Percentiles rank a stretch among this genome's conserved stretches.
phyloP scores from a whole-genome alignment of 495 filamentous ascomycete species.

The Penicillium manginii region DNA sequence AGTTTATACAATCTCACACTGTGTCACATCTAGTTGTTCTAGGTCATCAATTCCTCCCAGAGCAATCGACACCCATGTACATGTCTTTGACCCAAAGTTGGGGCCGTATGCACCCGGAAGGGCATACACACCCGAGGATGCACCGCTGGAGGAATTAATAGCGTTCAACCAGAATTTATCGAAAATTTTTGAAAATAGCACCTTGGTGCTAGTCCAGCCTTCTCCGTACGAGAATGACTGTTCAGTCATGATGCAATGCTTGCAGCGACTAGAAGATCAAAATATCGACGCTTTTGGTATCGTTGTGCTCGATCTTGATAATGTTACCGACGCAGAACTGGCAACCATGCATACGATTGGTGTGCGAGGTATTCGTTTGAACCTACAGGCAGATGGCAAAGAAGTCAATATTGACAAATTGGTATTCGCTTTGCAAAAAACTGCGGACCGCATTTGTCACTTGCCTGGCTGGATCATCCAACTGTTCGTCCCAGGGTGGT shows the following conservation, averaged over 20 bases:
- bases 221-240: neutral
- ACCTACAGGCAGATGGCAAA: neutral
- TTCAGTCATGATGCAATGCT: neutral
- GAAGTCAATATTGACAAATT: neutral
- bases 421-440: neutral
- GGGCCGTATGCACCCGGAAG: neutral
- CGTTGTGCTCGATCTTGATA: neutral
- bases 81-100: neutral
- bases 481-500: neutral
- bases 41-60: neutral
- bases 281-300: neutral
- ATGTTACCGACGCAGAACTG: neutral
- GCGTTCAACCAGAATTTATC: neutral
- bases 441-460: neutral
- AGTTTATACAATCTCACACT: no score
- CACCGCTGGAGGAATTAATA: neutral
- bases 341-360: neutral
- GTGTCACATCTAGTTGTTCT: neutral
- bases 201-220: neutral
- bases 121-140: neutral
- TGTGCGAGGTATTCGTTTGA: neutral
- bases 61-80: neutral
- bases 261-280: neutral
- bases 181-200: neutral
- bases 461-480: neutral